These are phyloP conservation scores for Eremochloa ophiuroides DNA, from an alignment of 176 grass and related monocot species.

Conservation along the genomic window DNA sequence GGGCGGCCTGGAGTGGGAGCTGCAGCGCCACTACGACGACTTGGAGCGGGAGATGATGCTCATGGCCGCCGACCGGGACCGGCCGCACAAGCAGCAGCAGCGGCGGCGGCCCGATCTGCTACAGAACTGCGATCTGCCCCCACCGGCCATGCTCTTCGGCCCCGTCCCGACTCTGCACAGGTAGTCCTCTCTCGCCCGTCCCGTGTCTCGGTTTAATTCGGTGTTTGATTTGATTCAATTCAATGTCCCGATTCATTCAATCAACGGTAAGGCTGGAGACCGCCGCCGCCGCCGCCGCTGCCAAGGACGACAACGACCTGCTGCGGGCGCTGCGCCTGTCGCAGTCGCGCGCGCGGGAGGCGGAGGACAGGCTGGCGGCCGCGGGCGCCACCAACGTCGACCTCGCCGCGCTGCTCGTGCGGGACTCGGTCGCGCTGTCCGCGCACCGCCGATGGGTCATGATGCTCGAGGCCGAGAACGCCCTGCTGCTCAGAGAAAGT, in stretches of 20 bases:
- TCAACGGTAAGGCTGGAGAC: conserved; percentile 47
- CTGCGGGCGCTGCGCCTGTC: conserved; percentile 74
- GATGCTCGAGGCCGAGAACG: conserved; percentile 86
- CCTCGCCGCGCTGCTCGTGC: conserved; percentile 55
- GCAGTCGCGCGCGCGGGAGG: conserved; percentile 94
- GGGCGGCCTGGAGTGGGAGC: conserved; percentile 38
- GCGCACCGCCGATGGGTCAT: conserved; percentile 78
- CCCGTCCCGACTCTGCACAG: conserved; percentile 27
- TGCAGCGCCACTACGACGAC: conserved; percentile 32
- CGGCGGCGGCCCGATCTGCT: conserved; percentile 54
- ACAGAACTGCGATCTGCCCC: conserved; percentile 92
- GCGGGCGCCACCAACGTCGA: conserved; percentile 46
- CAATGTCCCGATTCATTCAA: too few species aligned
- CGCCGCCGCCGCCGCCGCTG: too few species aligned
- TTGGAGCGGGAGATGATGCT: too few species aligned
- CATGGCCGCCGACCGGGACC: conserved; percentile 36
- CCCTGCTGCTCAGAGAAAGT: conserved; percentile 31
- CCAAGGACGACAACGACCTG: conserved; percentile 30
- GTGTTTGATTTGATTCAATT: too few species aligned
- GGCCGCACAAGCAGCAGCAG: not conserved
- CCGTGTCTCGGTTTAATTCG: too few species aligned
- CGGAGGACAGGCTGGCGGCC: conserved; percentile 50
- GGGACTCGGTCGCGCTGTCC: conserved; percentile 66
- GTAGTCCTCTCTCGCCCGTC: too few species aligned
- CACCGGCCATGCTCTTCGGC: conserved; percentile 80